These are phyloP conservation scores for Pisolithus albus DNA, from an alignment of 768 basidiomycete genomes.

Conservation along the genomic window DNA sequence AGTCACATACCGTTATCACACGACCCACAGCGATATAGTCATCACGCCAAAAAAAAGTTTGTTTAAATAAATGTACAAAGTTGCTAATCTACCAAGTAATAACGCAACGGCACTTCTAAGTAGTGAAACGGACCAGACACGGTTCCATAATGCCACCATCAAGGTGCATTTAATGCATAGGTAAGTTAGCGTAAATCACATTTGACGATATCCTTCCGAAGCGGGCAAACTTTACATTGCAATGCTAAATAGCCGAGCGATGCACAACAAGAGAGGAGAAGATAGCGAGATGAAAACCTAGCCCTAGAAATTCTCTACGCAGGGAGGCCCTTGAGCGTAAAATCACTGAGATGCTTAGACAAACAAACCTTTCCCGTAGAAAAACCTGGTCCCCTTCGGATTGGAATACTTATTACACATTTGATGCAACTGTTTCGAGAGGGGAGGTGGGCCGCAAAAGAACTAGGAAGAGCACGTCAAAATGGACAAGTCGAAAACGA, in stretches of 20 bases:
- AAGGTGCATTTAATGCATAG: no score
- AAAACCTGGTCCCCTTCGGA: slow-evolving; percentile 74
- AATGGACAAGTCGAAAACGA: background rate
- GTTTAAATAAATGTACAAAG: no score
- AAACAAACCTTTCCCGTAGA: slow-evolving; percentile 77
- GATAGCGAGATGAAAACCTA: background rate
- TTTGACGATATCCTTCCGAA: no score
- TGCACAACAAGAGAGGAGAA: background rate
- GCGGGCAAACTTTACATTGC: no score
- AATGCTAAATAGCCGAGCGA: background rate
- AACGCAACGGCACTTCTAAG: no score
- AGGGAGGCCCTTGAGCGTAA: background rate
- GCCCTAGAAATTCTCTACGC: slow-evolving; percentile 17
- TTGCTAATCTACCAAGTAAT: no score
- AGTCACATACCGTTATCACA: no score
- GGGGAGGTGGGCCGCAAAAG: slow-evolving; percentile 78
- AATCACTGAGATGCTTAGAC: background rate
- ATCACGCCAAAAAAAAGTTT: no score
- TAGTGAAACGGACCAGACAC: no score
- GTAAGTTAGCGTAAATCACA: no score
- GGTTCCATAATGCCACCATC: no score
- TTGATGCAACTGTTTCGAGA: slow-evolving; percentile 66
- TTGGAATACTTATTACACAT: slow-evolving; percentile 84
- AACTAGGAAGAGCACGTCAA: slow-evolving; percentile 33
- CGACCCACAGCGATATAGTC: no score